Base-by-base conservation (phyloP, 2,329 filamentous ascomycete species). In the Claviceps cyperi region DNA sequence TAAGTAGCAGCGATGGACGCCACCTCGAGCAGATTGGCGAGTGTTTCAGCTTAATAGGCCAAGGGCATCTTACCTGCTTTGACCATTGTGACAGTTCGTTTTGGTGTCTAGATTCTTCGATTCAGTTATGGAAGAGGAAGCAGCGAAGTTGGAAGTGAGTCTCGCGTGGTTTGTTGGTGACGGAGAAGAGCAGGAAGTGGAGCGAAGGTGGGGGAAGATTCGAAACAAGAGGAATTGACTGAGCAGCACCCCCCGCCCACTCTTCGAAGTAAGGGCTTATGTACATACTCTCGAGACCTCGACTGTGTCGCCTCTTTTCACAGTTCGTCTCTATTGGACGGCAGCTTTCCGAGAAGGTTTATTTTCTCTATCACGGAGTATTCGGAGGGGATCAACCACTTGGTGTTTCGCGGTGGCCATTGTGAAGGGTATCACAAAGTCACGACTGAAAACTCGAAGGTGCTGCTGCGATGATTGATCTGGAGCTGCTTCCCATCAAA, bases 71-170 rank as follows among this genome's bases (percentile, higher is more conserved):
- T 40, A 94, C 88, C 87, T 75, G 91, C 90, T 81, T 95, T 96
- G 78, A 96, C 90, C 90, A 96, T 96, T 82, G 82, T 95, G 84
- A 74, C 73, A 74, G 73, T 60, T 74, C 70, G 64, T 58, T 62
- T 61, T 64, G 52, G 46, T 47, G 54, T 52, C 59, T 60, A 55
- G 51, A 48, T 11, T 28, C 51, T 37, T 15, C 22, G 22, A 43
- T 59, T 60, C 56, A 51, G 47, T 17, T 46, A 50, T 28, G 13
- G 24, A 22, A 43, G 15, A 15, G 37, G n/a, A 36, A 36, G 17
- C 6, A 35, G n/a, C 39, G 28, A 15, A 39, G n/a, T 47, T 47
- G n/a, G 38, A 44, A 35, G 43, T 49, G 21, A 48, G 38, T 7
- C 36, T 46, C 36, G 41, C 36, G 49, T 43, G 45, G 37, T 38